Evolutionary conservation across 2,329 filamentous ascomycete genomes (phyloP).

Genomic region (Epichloe bromicola): DNA sequence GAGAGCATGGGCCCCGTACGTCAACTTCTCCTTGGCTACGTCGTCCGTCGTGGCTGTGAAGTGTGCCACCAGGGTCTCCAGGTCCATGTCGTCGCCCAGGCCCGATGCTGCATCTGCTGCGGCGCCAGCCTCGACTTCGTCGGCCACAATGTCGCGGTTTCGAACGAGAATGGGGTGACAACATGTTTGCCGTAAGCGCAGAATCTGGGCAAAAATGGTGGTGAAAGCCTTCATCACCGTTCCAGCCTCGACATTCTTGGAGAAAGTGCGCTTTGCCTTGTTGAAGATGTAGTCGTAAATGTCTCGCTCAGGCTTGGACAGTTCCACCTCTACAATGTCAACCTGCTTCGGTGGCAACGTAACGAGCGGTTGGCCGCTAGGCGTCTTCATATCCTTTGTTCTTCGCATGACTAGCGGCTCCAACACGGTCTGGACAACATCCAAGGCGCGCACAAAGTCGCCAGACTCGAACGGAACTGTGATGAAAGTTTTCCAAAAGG

Average conservation of each 20-base stretch:
- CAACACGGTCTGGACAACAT: constrained; percentile 92
- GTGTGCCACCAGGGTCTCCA: constrained; percentile 69
- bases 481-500: constrained; percentile 98
- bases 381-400: constrained; percentile 97
- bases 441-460: constrained; percentile 82
- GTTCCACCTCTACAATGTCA: constrained; percentile 75
- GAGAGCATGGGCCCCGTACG: constrained; percentile 74
- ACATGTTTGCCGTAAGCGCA: constrained; percentile 84
- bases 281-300: constrained; percentile 87
- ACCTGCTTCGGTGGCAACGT: constrained; percentile 68
- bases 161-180: constrained; percentile 86
- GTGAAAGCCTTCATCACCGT: constrained; percentile 93
- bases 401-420: constrained; percentile 90
- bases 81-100: constrained; percentile 89
- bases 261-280: constrained; percentile 72
- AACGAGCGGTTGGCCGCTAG: constrained; percentile 62
- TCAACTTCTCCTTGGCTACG: constrained; percentile 44
- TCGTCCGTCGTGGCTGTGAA: constrained; percentile 63
- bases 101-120: constrained; percentile 69
- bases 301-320: constrained; percentile 73
- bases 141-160: constrained; percentile 70
- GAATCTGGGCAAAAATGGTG: constrained; percentile 92
- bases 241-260: constrained; percentile 76
- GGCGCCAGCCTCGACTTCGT: constrained; percentile 68
- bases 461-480: constrained; percentile 94